Base-by-base conservation (phyloP, 371 early-diverging fungal species). In the Syncephalastrum racemosum region DNA sequence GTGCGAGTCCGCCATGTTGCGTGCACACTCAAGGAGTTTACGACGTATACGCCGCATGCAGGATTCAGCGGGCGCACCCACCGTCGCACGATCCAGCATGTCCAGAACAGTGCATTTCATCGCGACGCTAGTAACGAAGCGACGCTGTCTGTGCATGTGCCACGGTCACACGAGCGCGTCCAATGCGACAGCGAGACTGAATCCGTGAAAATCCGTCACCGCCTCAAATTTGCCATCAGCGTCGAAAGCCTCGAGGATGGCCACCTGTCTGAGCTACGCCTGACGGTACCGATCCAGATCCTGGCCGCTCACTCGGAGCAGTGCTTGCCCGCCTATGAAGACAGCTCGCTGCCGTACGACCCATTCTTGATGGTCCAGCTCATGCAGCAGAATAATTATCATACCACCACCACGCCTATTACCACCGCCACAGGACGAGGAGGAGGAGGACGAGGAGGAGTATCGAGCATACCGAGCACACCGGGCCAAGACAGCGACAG, bases 21-120 rank as follows among this genome's bases (percentile, higher is more conserved):
- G n/a, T 72, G 70, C 43, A 62, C 62, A 0, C 57, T 72, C 25
- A 77, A 74, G 44, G 78, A 74, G 54, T 77, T 72, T 54, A 64
- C 63, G 56, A 57, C 68, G 10, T 71, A 63, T 58, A 46, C 59
- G 18, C 55, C 70, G 15, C 59, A 54, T 19, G 20, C 61, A 31
- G 58, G 65, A 54, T 54, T 63, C 5, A 70, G 65, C 52, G 54
- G 63, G 16, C 62, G 67, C 41, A 53, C 71, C 7, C 42, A 70
- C 8, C 57, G 54, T 45, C 59, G 63, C 41, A 58, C 45, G 50
- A 50, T 4, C 25, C 23, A n/a, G 15, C 31, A 50, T 6, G 18
- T 24, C 23, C 6, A 27, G 31, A 14, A 27, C 23, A 23, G 8
- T 24, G 20, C 24, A 23, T 50, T 50, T 31, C 27, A 3, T 3